These are phyloP conservation scores for Xylaria flabelliformis DNA, from an alignment of 495 filamentous ascomycete species.

Conservation along the genomic window DNA sequence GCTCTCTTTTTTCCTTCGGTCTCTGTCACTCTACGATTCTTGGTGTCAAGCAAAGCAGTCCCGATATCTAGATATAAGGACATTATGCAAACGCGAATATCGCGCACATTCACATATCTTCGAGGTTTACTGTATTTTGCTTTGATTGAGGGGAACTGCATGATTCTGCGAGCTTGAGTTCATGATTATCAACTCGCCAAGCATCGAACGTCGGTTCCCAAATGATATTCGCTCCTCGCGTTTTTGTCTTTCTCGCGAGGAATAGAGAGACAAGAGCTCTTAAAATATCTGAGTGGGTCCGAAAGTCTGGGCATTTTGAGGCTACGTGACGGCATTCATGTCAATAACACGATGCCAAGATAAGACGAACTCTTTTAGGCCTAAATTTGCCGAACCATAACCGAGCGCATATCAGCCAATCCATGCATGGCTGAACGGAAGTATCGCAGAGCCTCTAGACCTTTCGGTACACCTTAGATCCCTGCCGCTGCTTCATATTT, in stretches of 20 bases:
- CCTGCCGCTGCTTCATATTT: background rate
- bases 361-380: slow-evolving; percentile 4
- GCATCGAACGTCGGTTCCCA: background rate
- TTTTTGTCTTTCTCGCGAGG: slow-evolving; percentile 20
- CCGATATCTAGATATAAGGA: background rate
- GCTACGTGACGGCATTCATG: background rate
- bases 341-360: slow-evolving; percentile 10
- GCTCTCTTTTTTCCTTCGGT: background rate
- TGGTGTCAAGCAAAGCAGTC: background rate
- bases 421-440: slow-evolving; percentile 10
- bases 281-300: background rate
- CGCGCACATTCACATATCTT: background rate
- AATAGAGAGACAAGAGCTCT: background rate
- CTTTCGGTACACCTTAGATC: background rate
- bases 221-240: slow-evolving; percentile 7
- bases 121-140: background rate
- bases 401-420: background rate
- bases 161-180: background rate
- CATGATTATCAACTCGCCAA: slow-evolving; percentile 1
- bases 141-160: no score
- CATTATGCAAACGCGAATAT: background rate
- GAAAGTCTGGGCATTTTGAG: slow-evolving; percentile 11
- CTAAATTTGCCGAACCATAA: slow-evolving; percentile 7
- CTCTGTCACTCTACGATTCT: background rate
- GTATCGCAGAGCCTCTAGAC: background rate